Base-by-base conservation (phyloP, 208 protist species). In the Trypanosoma vivax region DNA sequence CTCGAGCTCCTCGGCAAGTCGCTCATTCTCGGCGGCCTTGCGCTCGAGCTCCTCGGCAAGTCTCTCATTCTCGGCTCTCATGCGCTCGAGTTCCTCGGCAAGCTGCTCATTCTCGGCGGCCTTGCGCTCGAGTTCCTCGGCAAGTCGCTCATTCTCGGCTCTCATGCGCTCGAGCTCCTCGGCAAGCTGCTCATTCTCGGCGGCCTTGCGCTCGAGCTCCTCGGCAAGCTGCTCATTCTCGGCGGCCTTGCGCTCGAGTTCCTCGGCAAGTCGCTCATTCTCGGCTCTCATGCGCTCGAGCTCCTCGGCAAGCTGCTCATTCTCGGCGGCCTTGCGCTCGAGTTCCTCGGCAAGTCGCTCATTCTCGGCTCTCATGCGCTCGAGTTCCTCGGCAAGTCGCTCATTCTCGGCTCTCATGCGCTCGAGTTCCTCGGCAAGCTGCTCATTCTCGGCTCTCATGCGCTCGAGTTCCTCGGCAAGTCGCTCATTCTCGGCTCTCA, bases 21-120 rank as follows among this genome's bases (percentile, higher is more conserved):
- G 59, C 45, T 75, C 68, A 53, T 75, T 75, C 34, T 64, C 55
- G 27, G 63, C 63, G 9, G 31, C 33, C 25, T 60, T 47, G 43
- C 39, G 45, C 10, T 59, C 65, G 1, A 72, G 57, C 29, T 63
- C 63, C 9, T 46, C 58, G 18, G 33, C 46, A 6, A 54, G 60
- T 54, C 60, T 62, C 59, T 66, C 59, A 45, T 66, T 54, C 27
- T 70, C 72, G 9, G 67, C 66, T 34, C 58, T 55, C 60, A 60
- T 65, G 39, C 50, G 65, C 35, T 73, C 60, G 13, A 73, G 42
- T 42, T 78, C 71, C n/a, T 78, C 71, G 5, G 68, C 31, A 2
- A 65, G 60, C 0, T 46, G 55, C 41, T 75, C 65, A 18, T 71
- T 58, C 34, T 79, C 72, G 30, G 58, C 61, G 11, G 52, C 48